Evolutionary conservation across 768 basidiomycete genomes (phyloP).

Genomic region (Glaciozyma martinii): DNA sequence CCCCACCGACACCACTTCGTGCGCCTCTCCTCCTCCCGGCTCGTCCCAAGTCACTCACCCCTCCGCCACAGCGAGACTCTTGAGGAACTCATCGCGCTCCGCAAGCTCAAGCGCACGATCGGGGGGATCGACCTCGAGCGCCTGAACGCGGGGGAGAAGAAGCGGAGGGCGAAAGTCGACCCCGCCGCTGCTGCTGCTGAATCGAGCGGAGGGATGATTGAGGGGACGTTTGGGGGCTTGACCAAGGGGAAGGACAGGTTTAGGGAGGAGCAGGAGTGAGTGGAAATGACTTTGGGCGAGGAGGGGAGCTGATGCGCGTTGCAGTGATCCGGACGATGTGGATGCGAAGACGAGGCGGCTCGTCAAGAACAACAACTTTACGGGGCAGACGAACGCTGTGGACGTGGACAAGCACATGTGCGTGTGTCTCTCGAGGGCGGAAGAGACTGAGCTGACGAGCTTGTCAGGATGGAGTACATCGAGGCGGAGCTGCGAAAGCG

Average conservation of each 20-base stretch:
- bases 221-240: slow-evolving; percentile 36
- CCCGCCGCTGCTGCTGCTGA: slow-evolving; percentile 19
- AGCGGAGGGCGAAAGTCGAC: slow-evolving; percentile 56
- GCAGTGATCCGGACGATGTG: slow-evolving; percentile 52
- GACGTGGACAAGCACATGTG: slow-evolving; percentile 99
- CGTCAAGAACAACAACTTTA: slow-evolving; percentile 67
- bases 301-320: neutral
- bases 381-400: slow-evolving; percentile 87
- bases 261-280: slow-evolving; percentile 10
- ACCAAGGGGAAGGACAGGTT: slow-evolving; percentile 42
- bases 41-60: too few relatives aligned
- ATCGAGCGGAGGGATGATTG: slow-evolving; percentile 39
- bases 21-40: too few relatives aligned
- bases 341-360: slow-evolving; percentile 56
- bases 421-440: slow-evolving; percentile 35
- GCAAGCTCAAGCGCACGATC: slow-evolving; percentile 56
- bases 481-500: slow-evolving; percentile 80
- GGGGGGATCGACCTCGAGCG: slow-evolving; percentile 74
- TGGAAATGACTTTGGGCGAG: neutral
- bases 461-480: slow-evolving; percentile 86
- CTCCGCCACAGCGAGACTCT: slow-evolving; percentile 40
- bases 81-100: slow-evolving; percentile 72
- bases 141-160: slow-evolving; percentile 68
- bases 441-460: neutral
- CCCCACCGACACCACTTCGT: too few relatives aligned